Evolutionary conservation across 768 basidiomycete genomes (phyloP), one percentile per base, ranked within the genome.

Genomic region (Suillus subaureus): DNA sequence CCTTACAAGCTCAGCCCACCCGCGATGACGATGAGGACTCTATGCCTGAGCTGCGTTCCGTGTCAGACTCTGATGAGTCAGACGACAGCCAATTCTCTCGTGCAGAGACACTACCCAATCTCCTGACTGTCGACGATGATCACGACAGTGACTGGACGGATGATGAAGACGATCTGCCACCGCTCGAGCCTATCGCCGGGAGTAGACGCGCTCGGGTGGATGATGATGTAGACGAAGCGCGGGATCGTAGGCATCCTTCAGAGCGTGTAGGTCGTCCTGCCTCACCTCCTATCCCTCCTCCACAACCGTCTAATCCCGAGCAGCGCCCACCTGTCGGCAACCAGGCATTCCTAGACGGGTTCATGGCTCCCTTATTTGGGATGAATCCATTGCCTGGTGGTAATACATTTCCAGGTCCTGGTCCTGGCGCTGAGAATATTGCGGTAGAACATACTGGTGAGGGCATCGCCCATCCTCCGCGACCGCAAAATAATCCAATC

Each of bases 241-340:
- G 88, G 45, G 86, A 90, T 70, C 81, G 84, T 64, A 82, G 89
- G 64, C 88, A 89, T 70, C 88, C 89, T 21, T 87, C 87, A 26
- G 83, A 89, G 73, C 85, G 89, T 60, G 75, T 79, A 61, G 62
- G 77, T 79, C 77, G 72, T 54, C 73, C 70, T 58, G 61, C 72
- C 49, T 70, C 70, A 26, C 69, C 11, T 42, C 70, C 58, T 31
- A 66, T 71, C 31, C 52, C 71, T 56, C 69, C 65, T 67, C 73
- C 70, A 62, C 74, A 73, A 58, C 70, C 67, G 49, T 57, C 69
- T 63, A 28, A 73, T 62, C 63, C 67, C 54, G 71, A 69, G 57
- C 78, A 70, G 47, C 71, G 43, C 6, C 66, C 61, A 15, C 61
- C 62, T 58, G 15, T 2, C 26, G 63, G 52, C 7, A 57, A 35